Conservation (phyloP, 2,329 filamentous ascomycete species). For the Paraphoma sp. region DNA sequence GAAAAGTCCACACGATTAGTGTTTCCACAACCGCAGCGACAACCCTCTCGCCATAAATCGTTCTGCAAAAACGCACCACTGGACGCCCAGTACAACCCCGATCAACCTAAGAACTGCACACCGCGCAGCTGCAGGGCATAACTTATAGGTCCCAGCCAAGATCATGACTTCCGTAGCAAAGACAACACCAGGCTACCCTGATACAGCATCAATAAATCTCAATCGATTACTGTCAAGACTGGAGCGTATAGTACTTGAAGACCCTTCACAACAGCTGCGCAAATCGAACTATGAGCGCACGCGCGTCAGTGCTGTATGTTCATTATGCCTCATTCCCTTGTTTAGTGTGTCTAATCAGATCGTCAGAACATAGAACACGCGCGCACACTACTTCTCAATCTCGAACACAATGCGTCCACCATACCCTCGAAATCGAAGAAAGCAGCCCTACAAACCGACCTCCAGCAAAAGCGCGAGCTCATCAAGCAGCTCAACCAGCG, state of each 20-base stretch:
- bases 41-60: no score
- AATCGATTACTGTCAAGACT: slow-evolving; percentile 70
- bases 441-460: slow-evolving; percentile 67
- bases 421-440: slow-evolving; percentile 55
- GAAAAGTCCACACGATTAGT: no score
- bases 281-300: slow-evolving; percentile 71
- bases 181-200: slow-evolving; percentile 31
- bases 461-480: slow-evolving; percentile 69
- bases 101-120: no score
- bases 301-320: slow-evolving; percentile 61
- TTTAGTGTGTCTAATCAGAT: background rate
- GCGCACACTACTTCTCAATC: slow-evolving; percentile 69
- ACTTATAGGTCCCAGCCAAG: no score
- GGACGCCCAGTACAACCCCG: no score
- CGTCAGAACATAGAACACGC: slow-evolving; percentile 74
- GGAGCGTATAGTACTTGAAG: slow-evolving; percentile 69
- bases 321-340: background rate
- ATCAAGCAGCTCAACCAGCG: slow-evolving; percentile 71
- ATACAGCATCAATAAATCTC: slow-evolving; percentile 57
- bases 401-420: slow-evolving; percentile 72
- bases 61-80: no score
- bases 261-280: slow-evolving; percentile 65
- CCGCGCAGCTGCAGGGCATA: no score
- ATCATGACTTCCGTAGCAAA: slow-evolving; percentile 28
- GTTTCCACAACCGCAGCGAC: no score